phyloP scores from a whole-genome alignment of 345 rosid genomes.

The Salix suchowensis region DNA sequence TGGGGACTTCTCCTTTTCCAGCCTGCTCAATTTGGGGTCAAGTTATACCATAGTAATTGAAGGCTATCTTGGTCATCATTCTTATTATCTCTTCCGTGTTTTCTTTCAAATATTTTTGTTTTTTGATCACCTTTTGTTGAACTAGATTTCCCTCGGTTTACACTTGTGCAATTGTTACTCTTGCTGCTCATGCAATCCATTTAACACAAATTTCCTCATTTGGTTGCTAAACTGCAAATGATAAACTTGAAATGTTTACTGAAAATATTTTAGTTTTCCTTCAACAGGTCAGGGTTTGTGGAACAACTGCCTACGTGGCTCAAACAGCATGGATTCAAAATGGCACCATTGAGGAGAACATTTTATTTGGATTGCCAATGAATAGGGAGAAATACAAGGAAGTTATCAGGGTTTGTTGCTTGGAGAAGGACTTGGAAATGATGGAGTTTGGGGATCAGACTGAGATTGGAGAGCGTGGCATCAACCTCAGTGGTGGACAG shows the following conservation, averaged over 20 bases:
- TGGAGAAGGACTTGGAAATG: constrained; percentile 84
- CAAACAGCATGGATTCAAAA: constrained; percentile 95
- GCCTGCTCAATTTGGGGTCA: neutral
- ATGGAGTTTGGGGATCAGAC: constrained; percentile 96
- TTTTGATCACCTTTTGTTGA: neutral
- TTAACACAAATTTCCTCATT: neutral
- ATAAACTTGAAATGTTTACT: neutral
- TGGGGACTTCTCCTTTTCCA: neutral
- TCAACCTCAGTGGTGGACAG: constrained; percentile 97
- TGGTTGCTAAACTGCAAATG: neutral
- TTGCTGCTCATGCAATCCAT: neutral
- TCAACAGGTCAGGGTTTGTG: constrained; percentile 67
- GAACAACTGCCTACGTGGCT: constrained; percentile 84
- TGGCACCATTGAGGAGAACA: constrained; percentile 81
- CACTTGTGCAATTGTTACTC: neutral
- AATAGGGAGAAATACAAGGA: constrained; percentile 48
- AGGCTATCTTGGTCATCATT: neutral
- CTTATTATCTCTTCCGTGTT: neutral
- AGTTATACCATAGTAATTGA: neutral
- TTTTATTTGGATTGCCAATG: constrained; percentile 87
- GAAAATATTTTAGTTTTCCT: neutral
- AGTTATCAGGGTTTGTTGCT: constrained; percentile 66
- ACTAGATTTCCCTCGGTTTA: neutral
- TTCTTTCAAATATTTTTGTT: neutral
- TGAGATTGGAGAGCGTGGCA: constrained; percentile 94